These are phyloP conservation scores for Saccharomycopsis microspora DNA, from an alignment of 805 yeast species.

Conservation along the genomic window DNA sequence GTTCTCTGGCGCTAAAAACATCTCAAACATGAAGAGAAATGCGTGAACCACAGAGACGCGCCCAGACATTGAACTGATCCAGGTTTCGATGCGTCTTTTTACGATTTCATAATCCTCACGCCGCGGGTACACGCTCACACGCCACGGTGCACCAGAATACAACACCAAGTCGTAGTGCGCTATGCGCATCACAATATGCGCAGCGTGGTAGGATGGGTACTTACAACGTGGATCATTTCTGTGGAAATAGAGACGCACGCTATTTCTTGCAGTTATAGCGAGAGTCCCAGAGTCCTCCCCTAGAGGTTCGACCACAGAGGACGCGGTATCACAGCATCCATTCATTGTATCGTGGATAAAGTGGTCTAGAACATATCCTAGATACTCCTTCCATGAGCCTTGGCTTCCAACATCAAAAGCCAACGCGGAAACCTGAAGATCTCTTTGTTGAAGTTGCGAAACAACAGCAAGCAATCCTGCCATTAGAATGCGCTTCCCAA, in stretches of 20 bases:
- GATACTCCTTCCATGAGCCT: constrained; percentile 51
- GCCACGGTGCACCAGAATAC: constrained; percentile 72
- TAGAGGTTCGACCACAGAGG: constrained; percentile 16
- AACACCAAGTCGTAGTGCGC: constrained; percentile 73
- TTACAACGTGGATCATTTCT: constrained; percentile 40
- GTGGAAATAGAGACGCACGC: constrained; percentile 11
- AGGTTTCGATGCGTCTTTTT: constrained; percentile 36
- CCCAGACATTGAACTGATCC: constrained; percentile 40
- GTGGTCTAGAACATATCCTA: constrained; percentile 59
- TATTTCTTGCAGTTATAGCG: constrained; percentile 18
- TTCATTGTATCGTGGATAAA: constrained; percentile 43
- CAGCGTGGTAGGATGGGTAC: constrained; percentile 59
- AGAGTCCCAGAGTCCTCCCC: background rate
- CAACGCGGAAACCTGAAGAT: constrained; percentile 43
- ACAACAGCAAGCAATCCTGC: constrained; percentile 58
- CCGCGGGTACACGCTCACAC: constrained; percentile 59
- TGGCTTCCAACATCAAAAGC: constrained; percentile 19
- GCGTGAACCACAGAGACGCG: constrained; percentile 48
- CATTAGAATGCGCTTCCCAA: constrained; percentile 56
- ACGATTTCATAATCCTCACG: constrained; percentile 37
- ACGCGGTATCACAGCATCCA: constrained; percentile 22
- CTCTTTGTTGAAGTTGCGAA: constrained; percentile 65
- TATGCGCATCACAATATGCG: constrained; percentile 59
- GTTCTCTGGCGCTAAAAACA: constrained; percentile 44
- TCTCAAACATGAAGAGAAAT: constrained; percentile 48